These are phyloP conservation scores for Apiospora arundinis DNA, from an alignment of 2,329 filamentous ascomycete genomes.

Conservation along the genomic window DNA sequence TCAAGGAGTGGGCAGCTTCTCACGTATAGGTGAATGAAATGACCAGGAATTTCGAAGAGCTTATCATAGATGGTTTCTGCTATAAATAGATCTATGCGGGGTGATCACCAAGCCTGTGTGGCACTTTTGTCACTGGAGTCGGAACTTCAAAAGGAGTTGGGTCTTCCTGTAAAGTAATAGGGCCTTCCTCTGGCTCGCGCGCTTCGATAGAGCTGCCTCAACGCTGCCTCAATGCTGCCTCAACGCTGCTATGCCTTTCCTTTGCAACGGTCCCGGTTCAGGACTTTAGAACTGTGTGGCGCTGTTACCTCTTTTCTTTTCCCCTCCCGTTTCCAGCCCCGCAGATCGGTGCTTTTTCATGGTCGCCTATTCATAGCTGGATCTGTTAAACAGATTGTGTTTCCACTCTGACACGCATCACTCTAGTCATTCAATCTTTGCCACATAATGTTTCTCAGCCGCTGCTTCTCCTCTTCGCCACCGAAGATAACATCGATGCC, in stretches of 20 bases:
- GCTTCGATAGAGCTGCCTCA: not conserved
- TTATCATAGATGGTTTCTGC: not conserved
- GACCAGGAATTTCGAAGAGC: not conserved
- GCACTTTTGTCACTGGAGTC: not conserved
- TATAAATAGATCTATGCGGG: not conserved
- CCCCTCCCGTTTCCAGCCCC: not conserved
- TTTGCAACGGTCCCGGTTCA: not conserved
- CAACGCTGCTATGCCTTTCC: not conserved
- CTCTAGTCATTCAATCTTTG: slow-evolving; percentile 18
- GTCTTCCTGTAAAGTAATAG: not conserved
- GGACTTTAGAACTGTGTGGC: not conserved
- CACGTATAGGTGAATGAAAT: slow-evolving; percentile 41
- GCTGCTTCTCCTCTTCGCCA: slow-evolving; percentile 64
- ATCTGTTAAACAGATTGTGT: too few species aligned
- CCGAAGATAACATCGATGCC: slow-evolving; percentile 72
- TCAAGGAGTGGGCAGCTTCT: slow-evolving; percentile 73
- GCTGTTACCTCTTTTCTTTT: not conserved
- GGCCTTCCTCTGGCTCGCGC: not conserved
- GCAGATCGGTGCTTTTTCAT: not conserved
- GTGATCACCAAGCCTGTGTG: not conserved
- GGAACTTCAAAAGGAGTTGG: not conserved
- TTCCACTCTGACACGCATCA: too few species aligned
- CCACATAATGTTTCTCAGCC: slow-evolving; percentile 61
- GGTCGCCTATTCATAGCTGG: not conserved
- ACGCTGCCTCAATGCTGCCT: not conserved